Conservation (phyloP, 306 rosid genomes). For the Gastrolobium villosum region DNA sequence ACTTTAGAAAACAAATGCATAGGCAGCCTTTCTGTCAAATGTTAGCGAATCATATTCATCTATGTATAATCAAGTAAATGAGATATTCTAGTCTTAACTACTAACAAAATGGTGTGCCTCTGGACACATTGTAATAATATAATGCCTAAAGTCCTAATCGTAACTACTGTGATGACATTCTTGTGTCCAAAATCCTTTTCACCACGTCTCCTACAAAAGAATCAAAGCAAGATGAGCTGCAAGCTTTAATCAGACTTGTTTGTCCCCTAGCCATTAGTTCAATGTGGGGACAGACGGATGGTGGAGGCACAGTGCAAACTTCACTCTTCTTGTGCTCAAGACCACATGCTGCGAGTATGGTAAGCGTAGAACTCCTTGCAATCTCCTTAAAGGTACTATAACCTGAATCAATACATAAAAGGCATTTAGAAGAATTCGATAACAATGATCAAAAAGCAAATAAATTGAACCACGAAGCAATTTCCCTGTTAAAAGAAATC, state of each 20-base stretch:
- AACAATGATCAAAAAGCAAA: slow-evolving; percentile 13
- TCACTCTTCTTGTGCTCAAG: slow-evolving; percentile 69
- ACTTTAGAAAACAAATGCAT: too few species aligned
- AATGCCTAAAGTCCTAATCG: slow-evolving; percentile 68
- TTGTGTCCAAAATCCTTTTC: slow-evolving; percentile 70
- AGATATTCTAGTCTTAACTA: too few species aligned
- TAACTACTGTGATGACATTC: slow-evolving; percentile 65
- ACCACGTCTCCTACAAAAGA: slow-evolving; percentile 74
- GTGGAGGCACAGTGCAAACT: slow-evolving; percentile 65
- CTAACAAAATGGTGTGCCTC: too few species aligned
- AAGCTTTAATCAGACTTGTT: slow-evolving; percentile 71
- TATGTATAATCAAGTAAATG: too few species aligned
- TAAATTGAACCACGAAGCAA: slow-evolving; percentile 37
- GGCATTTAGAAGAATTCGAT: slow-evolving; percentile 36
- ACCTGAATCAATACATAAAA: slow-evolving; percentile 62
- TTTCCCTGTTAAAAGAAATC: slow-evolving; percentile 28
- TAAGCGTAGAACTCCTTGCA: slow-evolving; percentile 64
- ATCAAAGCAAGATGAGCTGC: slow-evolving; percentile 89
- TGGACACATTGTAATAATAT: slow-evolving; percentile 44
- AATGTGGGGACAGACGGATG: slow-evolving; percentile 73
- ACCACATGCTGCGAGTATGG: slow-evolving; percentile 82
- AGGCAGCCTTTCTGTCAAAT: too few species aligned
- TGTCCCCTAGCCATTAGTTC: slow-evolving; percentile 66
- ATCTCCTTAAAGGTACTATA: slow-evolving; percentile 62
- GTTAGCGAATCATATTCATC: too few species aligned